Evolutionary conservation across 768 basidiomycete species (phyloP), one percentile per base, ranked within the genome.

Genomic region (Clavaria fumosa): DNA sequence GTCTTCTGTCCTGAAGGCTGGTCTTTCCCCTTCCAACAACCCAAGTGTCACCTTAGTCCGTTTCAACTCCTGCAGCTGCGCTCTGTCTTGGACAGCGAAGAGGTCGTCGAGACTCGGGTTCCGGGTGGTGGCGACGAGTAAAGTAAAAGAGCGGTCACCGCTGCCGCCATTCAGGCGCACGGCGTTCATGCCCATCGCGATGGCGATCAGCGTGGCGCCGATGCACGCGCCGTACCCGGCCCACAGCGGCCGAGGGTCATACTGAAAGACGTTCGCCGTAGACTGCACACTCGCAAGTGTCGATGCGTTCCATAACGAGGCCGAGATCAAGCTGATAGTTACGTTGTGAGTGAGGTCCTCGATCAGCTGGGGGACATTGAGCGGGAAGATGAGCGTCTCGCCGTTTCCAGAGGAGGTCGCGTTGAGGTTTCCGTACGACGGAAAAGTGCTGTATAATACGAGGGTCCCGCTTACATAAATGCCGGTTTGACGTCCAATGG

Each of bases 281-380:
- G 30, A n/a, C 18, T 17, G 30, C 30, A 31, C 30, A 17, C n/a
- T n/a, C n/a, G 30, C 30, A 17, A 31, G n/a, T 17, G 30, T 31
- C 3, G 30, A 31, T 17, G 30, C 18, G 30, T 31, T 31, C 30
- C 30, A 31, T 17, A 31, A 31, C n/a, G 30, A n/a, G 7, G 30
- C 30, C 30, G 7, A 31, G n/a, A 31, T 31, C n/a, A 31, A 17
- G 30, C 30, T 31, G 7, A 31, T 31, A 17, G 30, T 31, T n/a
- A 31, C 30, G 30, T 31, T 31, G 30, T 31, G 30, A n/a, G 18
- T n/a, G 4, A 31, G 30, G n/a, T 31, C 30, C 18, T 31, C 30
- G n/a, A 31, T 31, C n/a, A 31, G 18, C 18, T 31, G n/a, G n/a
- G 30, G 30, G 30, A 31, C 30, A 31, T n/a, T 31, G n/a, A n/a